phyloP scores from a whole-genome alignment of 345 rosid genomes.

The Murraya koenigii region DNA sequence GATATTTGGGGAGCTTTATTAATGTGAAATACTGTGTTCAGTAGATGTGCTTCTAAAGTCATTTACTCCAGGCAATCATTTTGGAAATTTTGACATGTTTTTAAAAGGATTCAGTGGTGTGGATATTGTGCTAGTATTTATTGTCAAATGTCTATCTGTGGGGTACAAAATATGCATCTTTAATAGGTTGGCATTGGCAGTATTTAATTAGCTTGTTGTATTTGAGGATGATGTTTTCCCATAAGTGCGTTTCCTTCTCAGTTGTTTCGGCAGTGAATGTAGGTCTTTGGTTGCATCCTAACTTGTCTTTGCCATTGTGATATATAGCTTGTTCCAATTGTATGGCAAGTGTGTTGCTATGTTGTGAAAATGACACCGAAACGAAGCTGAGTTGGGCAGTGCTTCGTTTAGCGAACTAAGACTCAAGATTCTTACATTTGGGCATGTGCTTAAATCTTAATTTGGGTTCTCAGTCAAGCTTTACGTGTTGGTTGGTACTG shows the following conservation, averaged over 20 bases:
- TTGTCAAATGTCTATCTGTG: not conserved
- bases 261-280: not conserved
- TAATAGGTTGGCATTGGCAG: not conserved
- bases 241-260: not conserved
- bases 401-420: not conserved
- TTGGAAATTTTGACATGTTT: not conserved
- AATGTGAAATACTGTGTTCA: not conserved
- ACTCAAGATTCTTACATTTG: not conserved
- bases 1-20: not conserved
- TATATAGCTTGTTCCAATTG: not conserved
- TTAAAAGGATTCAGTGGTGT: not conserved
- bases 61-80: not conserved
- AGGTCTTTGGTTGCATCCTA: not conserved
- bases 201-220: not conserved
- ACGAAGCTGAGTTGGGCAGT: not conserved
- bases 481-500: not conserved
- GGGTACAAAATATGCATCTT: not conserved
- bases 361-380: not conserved
- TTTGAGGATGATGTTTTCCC: not conserved
- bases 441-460: not conserved
- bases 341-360: not conserved
- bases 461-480: not conserved
- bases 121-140: not conserved
- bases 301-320: not conserved
- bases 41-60: not conserved